These are phyloP conservation scores for Ceratobasidium sp. DNA, from an alignment of 1,284 basidiomycete genomes.

Conservation along the genomic window DNA sequence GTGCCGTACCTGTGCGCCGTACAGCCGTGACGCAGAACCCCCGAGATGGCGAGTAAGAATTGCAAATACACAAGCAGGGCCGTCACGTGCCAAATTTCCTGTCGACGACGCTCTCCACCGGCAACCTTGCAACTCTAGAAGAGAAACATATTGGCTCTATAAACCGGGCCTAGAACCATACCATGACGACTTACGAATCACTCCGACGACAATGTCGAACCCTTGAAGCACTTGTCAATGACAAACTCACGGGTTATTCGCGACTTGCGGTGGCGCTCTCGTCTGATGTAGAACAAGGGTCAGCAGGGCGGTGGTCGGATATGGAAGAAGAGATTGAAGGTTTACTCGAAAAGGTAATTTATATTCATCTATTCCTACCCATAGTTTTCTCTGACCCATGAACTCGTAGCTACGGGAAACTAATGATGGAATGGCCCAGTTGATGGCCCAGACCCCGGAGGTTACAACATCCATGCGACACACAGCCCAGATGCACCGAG, in stretches of 20 bases:
- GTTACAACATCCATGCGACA: slow-evolving; percentile 86
- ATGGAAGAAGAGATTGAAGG: slow-evolving; percentile 87
- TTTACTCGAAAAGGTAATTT: slow-evolving; percentile 84
- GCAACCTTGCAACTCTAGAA: background rate
- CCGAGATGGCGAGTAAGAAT: background rate
- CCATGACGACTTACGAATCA: slow-evolving; percentile 77
- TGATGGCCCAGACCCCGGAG: slow-evolving; percentile 72
- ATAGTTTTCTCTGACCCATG: slow-evolving; percentile 14
- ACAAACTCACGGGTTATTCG: slow-evolving; percentile 88
- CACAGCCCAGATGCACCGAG: slow-evolving; percentile 87
- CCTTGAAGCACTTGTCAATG: slow-evolving; percentile 87
- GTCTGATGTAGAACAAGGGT: slow-evolving; percentile 69
- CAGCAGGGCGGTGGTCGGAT: slow-evolving; percentile 71
- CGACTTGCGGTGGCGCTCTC: slow-evolving; percentile 77
- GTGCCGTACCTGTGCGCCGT: background rate
- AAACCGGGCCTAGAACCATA: background rate
- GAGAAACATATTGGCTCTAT: background rate
- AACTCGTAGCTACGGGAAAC: slow-evolving; percentile 78
- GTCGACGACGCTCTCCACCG: background rate
- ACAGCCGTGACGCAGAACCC: background rate
- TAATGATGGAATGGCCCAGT: slow-evolving; percentile 72
- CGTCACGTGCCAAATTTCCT: background rate
- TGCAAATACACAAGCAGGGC: slow-evolving; percentile 11
- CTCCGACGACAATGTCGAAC: slow-evolving; percentile 87
- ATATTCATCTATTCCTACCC: slow-evolving; percentile 45